A percentile compares a stretch with the other conserved stretches of the same genome.
phyloP scores from a whole-genome alignment of 129 eudicot species.

The Flaveria trinervia region DNA sequence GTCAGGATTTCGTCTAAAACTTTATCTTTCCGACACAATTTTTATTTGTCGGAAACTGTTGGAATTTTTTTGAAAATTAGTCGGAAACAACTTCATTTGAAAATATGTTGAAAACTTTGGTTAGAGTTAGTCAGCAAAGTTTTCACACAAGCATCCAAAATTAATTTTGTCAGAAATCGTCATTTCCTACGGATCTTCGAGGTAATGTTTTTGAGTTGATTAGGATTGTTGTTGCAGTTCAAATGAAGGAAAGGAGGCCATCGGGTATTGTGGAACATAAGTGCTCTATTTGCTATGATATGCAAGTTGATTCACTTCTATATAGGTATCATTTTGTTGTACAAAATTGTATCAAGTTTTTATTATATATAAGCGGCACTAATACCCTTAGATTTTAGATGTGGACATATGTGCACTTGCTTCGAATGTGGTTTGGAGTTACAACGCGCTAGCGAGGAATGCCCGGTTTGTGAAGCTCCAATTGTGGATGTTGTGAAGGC shows the following conservation, averaged over 20 bases:
- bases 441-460: conserved; percentile 28
- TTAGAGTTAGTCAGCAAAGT: too few relatives aligned
- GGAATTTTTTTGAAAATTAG: too few relatives aligned
- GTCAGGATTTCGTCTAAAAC: too few relatives aligned
- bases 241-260: conserved; percentile 28
- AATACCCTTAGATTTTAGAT: conserved; percentile 13
- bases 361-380: not conserved
- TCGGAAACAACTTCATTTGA: too few relatives aligned
- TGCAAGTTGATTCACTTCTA: conserved; percentile 37
- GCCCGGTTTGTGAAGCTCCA: conserved; percentile 42
- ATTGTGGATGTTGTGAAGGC: conserved; percentile 39
- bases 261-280: not conserved
- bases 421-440: conserved; percentile 36
- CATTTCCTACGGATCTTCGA: too few relatives aligned
- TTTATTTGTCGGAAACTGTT: too few relatives aligned
- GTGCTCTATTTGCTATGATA: conserved; percentile 30
- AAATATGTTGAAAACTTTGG: too few relatives aligned
- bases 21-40: too few relatives aligned
- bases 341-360: not conserved
- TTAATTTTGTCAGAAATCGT: too few relatives aligned
- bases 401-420: conserved; percentile 46
- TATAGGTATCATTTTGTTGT: conserved; percentile 25
- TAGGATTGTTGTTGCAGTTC: conserved; percentile 22
- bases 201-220: not conserved
- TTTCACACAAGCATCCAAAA: too few relatives aligned